Base-by-base conservation (phyloP, 2,329 filamentous ascomycete genomes). In the Aureobasidium sp. region DNA sequence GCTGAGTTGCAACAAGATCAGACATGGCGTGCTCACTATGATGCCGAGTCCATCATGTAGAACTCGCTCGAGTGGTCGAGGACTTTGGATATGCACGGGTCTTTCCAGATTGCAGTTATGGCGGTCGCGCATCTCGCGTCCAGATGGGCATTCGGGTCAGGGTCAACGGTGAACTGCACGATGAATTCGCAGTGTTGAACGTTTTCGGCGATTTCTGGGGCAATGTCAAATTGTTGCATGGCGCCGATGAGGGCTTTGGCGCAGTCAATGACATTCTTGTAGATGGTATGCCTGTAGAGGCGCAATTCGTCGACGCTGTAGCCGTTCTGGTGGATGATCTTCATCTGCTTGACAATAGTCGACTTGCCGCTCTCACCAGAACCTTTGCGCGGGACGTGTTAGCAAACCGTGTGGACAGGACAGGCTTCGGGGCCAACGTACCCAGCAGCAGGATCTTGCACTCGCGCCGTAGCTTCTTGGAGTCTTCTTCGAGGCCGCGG, bases 311-410 rank as follows among this genome's bases (percentile, higher is more conserved):
- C 93, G 67, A 90, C 85, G 11, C 90, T 92, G 76, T 99, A 99
- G 63, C 94, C 94, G 77, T 96, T 96, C 69, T 97, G 88, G 72
- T 99, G 94, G 71, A 99, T 97, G 69, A 99, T 99, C 78, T 97
- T 99, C 94, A 99, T 99, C 81, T 99, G 94, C 77, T 99, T 99
- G 67, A 99, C 94, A 69, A 99, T 97, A 10, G 94, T 99, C 61
- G 94, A 97, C 77, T 99, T 99, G 67, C 94, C 94, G 75, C 93
- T 97, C 79, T 99, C 94, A 66, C 94, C 94, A 66, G 94, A 97
- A 66, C 94, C 94, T 96, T 47, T 49, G 43, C 33, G 58, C 54
- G n/a, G 46, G 57, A 64, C 66, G 35, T 63, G 50, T 59, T 31
- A 50, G 59, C 50, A 64, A 57, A 38, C 23, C n/a, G 13, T 27